Base-by-base conservation (phyloP, 1,284 basidiomycete species). In the Meira miltonrushii region DNA sequence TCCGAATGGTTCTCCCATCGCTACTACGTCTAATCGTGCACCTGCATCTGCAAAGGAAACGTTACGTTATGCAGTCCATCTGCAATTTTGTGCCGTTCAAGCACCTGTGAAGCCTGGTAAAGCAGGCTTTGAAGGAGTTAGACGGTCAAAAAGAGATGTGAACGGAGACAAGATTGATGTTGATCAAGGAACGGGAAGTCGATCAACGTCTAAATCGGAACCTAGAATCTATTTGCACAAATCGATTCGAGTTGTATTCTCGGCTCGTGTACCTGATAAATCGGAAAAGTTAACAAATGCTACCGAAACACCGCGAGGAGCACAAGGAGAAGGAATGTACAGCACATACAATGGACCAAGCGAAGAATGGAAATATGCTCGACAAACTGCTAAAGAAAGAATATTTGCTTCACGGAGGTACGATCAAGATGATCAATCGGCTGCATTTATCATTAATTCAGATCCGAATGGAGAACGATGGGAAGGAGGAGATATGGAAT, bases 1-100 rank as follows among this genome's bases (percentile, higher is more conserved):
- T 12, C 17, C 39, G 9, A 21, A 33, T 28, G 52, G 12, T 10
- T 33, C 15, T 5, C 28, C n/a, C 6, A 23, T 11, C 54, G 2
- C 23, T 13, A 49, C 19, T 11, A 57, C 54, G 2, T 23, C n/a
- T 11, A 55, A 6, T 23, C 11, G 15, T 2, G 10, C 46, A 15
- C 51, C 21, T 13, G 33, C 21, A 25, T 46, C 54, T 44, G 15
- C 37, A 39, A 23, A 40, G 8, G 71, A 74, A 23, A 60, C 68
- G 43, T 60, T 74, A n/a, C 51, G 66, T 3, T 74, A 70, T 55
- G 71, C 71, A n/a, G 64, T 74, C 37, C 71, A 74, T 55, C 52
- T 74, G 21, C 71, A 74, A 17, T 74, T 74, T 58, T 67, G 66
- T 55, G 60, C 58, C 28, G 62, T 61, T 15, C 61, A 66, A 1